phyloP scores from a whole-genome alignment of 176 grass and related monocot genomes.

The Cymbopogon citratus region DNA sequence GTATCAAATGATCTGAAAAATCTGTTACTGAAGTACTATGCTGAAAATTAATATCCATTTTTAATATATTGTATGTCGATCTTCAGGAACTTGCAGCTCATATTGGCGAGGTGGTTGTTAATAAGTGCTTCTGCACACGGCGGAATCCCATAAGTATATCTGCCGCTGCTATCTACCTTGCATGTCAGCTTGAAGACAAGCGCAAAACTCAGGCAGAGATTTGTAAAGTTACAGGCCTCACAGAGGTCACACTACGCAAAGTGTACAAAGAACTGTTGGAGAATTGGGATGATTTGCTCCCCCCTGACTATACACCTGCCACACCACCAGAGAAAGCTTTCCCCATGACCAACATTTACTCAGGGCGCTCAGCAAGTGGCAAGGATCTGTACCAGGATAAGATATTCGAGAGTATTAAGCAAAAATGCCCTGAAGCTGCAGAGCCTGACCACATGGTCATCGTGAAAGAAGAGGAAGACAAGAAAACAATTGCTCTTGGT shows the following conservation, averaged over 20 bases:
- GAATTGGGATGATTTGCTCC: constrained; percentile 92
- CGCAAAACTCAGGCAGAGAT: constrained; percentile 98
- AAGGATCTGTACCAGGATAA: constrained; percentile 72
- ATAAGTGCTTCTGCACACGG: constrained; percentile 93
- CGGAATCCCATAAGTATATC: constrained; percentile 98
- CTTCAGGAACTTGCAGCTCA: constrained; percentile 86
- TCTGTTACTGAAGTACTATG: background rate
- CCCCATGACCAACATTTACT: constrained; percentile 73
- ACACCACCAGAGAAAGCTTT: constrained; percentile 90
- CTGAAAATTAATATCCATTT: background rate
- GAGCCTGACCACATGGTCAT: constrained; percentile 59
- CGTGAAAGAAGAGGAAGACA: constrained; percentile 67
- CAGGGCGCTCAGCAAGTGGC: constrained; percentile 47
- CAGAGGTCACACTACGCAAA: constrained; percentile 95
- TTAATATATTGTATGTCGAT: constrained; percentile 6
- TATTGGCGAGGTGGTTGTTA: constrained; percentile 92
- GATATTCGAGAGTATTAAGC: constrained; percentile 46
- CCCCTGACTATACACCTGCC: constrained; percentile 83
- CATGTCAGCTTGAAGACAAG: constrained; percentile 95
- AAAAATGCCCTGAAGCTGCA: constrained; percentile 48
- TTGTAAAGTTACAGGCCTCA: constrained; percentile 92
- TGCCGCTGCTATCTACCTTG: constrained; percentile 93
- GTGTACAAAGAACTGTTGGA: constrained; percentile 99
- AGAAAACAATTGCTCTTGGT: constrained; percentile 35
- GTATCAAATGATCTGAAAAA: constrained; percentile 33